Conservation (phyloP, 208 protist genomes). For the Trypanosoma platydactyli region DNA sequence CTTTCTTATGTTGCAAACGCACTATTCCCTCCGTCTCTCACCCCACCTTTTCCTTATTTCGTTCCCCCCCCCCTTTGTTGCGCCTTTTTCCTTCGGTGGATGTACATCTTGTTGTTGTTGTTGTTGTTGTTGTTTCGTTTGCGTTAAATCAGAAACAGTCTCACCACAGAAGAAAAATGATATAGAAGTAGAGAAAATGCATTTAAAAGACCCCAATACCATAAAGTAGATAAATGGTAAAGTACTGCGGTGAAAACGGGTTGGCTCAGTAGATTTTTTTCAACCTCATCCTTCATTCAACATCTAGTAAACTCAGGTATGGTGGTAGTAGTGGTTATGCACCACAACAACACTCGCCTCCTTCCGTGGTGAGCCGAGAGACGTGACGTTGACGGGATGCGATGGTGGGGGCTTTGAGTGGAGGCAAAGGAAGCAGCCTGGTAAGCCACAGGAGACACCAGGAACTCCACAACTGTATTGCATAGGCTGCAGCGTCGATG, state of each 20-base stretch:
- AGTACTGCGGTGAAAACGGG: neutral
- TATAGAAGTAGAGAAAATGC: too few species aligned
- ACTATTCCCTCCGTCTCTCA: too few species aligned
- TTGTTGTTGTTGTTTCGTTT: too few species aligned
- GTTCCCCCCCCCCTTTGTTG: too few species aligned
- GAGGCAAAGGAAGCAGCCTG: slow-evolving; percentile 24
- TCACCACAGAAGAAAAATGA: too few species aligned
- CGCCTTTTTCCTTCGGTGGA: too few species aligned
- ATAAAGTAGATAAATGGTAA: too few species aligned
- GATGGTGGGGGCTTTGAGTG: neutral
- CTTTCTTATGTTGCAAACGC: too few species aligned
- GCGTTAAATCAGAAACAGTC: too few species aligned
- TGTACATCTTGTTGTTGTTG: too few species aligned
- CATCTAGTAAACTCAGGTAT: slow-evolving; percentile 3
- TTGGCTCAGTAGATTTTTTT: neutral
- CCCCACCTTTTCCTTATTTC: too few species aligned
- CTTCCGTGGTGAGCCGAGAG: neutral
- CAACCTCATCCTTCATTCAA: neutral
- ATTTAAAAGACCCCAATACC: too few species aligned
- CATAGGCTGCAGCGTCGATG: neutral
- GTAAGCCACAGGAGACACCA: slow-evolving; percentile 27
- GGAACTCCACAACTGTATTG: slow-evolving; percentile 17
- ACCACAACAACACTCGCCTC: slow-evolving; percentile 20
- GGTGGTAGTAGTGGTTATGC: slow-evolving; percentile 31
- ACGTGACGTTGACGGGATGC: neutral